phyloP scores from a whole-genome alignment of 1,284 basidiomycete genomes.

The Gastroboletus turbinatus region DNA sequence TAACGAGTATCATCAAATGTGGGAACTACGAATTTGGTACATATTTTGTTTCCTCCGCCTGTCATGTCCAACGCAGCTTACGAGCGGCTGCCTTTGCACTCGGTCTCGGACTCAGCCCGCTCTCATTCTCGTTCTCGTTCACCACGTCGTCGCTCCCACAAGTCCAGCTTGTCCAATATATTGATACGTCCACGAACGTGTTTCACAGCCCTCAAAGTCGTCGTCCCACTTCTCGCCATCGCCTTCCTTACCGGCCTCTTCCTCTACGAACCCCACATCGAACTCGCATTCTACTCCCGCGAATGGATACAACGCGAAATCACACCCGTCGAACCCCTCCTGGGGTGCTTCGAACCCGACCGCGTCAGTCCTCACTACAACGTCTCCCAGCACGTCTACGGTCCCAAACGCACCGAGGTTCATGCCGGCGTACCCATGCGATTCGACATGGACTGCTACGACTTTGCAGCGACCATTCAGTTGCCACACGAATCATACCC shows the following conservation, averaged over 20 bases:
- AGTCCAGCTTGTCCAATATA: slow-evolving; percentile 1
- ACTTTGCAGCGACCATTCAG: slow-evolving; percentile 80
- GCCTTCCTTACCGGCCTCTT: slow-evolving; percentile 49
- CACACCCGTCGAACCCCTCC: slow-evolving; percentile 52
- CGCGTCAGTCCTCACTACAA: slow-evolving; percentile 70
- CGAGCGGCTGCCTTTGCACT: slow-evolving; percentile 33
- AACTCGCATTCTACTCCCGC: slow-evolving; percentile 73
- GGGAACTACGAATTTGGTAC: background rate
- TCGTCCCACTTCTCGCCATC: slow-evolving; percentile 40
- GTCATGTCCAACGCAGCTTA: slow-evolving; percentile 30
- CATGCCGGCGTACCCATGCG: slow-evolving; percentile 77
- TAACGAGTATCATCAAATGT: background rate
- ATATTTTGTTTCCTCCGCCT: background rate
- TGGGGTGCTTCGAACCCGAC: slow-evolving; percentile 71
- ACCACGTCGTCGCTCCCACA: slow-evolving; percentile 21
- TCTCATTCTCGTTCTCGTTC: slow-evolving; percentile 20
- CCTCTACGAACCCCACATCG: slow-evolving; percentile 79
- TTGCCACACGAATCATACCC: slow-evolving; percentile 3
- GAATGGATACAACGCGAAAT: slow-evolving; percentile 76
- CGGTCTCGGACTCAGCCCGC: slow-evolving; percentile 14
- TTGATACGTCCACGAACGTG: slow-evolving; percentile 27
- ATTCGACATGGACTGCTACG: slow-evolving; percentile 84
- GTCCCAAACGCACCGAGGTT: slow-evolving; percentile 63
- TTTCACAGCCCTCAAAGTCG: slow-evolving; percentile 26
- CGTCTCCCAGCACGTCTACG: slow-evolving; percentile 57